These are phyloP conservation scores for Aspergillus kassunensis DNA, from an alignment of 495 filamentous ascomycete genomes.

Conservation along the genomic window DNA sequence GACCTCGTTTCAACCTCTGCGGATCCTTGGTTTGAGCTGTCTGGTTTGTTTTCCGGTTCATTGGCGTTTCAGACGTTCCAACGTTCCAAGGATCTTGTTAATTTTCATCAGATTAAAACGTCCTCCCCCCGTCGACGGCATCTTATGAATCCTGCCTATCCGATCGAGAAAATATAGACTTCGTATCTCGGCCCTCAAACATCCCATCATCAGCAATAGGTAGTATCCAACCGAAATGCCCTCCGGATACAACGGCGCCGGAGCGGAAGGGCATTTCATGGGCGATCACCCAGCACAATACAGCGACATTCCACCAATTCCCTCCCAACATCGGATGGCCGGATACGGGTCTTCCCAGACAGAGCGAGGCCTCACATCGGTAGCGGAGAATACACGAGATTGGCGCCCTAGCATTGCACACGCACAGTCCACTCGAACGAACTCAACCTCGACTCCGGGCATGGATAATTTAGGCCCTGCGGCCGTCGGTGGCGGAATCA, in stretches of 20 bases:
- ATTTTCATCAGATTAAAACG: background rate
- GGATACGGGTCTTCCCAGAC: conserved; percentile 1
- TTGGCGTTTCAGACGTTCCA: conserved; percentile 1
- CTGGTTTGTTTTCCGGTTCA: background rate
- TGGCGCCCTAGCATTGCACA: conserved; percentile 21
- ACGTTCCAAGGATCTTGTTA: background rate
- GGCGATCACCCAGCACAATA: conserved; percentile 12
- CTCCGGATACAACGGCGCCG: conserved; percentile 16
- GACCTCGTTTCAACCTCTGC: background rate
- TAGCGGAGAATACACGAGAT: conserved; percentile 13
- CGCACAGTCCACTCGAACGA: conserved; percentile 30
- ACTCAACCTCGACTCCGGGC: conserved; percentile 63
- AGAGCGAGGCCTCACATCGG: conserved; percentile 12
- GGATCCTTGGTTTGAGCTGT: conserved; percentile 23
- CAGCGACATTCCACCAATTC: conserved; percentile 19
- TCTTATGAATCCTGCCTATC: background rate
- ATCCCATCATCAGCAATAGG: background rate
- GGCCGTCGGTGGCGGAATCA: conserved; percentile 72
- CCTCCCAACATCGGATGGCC: conserved; percentile 8
- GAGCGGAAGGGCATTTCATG: conserved; percentile 4
- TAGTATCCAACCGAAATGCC: conserved; percentile 10
- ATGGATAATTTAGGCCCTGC: conserved; percentile 69
- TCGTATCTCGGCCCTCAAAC: background rate
- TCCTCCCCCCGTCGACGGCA: background rate
- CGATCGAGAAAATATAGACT: background rate